Base-by-base conservation (phyloP, 2,329 filamentous ascomycete species). In the Fragosphaeria purpurea region DNA sequence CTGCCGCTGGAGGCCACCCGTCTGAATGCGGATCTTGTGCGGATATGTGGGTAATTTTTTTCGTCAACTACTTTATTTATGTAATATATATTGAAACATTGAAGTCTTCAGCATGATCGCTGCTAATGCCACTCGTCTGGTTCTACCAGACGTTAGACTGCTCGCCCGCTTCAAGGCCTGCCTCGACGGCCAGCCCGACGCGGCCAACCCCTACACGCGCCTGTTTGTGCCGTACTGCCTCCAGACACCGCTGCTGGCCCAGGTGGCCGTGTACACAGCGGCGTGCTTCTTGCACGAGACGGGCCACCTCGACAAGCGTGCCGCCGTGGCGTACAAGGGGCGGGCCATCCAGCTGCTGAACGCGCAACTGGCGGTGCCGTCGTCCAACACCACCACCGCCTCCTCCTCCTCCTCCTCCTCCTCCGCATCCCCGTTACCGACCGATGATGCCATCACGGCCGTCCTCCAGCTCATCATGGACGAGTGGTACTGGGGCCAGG, bases 401-500 rank as follows among this genome's bases (percentile, higher is more conserved):
- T 5, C 32, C 12, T 7, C 40, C n/a, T 4, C 34, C 1, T 11
- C 64, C 4, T 57, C 59, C 2, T 58, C 63, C n/a, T 67, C 68
- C 0, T 70, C 63, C 48, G 22, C 34, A 2, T 11, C 64, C 4
- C 57, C 59, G 2, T 58, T 63, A n/a, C 67, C 68, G 0, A 70
- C 63, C 48, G 73, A 76, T 54, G 66, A 69, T 35, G 67, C 70
- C 4, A 68, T 77, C 40, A 67, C 73, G 5, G 72, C 66, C 4
- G 71, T 76, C 5, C 61, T 71, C 1, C 74, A 76, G 57, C 65
- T 77, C 53, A 66, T 74, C 30, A 60, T 74, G 31, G 69, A 74
- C 44, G 75, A 76, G 52, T 79, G 75, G 75, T 76, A 75, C 57
- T 76, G 73, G 73, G 73, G 73, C 6, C 69, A 68, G 32, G 68